These are phyloP conservation scores for Kalanchoe fedtschenkoi DNA, from an alignment of 164 flowering plant genomes.

Conservation along the genomic window DNA sequence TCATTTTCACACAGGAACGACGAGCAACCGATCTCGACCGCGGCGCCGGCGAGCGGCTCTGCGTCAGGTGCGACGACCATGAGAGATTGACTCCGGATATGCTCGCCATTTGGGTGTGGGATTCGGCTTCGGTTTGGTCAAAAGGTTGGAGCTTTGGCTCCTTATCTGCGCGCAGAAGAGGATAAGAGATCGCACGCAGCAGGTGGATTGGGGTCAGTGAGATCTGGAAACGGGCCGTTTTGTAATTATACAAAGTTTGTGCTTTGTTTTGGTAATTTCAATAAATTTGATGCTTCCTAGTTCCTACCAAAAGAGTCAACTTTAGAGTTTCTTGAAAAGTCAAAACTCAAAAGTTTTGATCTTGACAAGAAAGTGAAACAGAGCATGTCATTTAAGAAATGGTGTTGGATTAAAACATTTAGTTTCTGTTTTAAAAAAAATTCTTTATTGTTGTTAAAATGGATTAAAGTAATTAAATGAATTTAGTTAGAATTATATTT, in stretches of 20 bases:
- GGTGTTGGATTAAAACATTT: too few species aligned
- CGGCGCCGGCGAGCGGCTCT: background rate
- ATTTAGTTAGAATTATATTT: too few species aligned
- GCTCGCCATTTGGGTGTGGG: constrained; percentile 12
- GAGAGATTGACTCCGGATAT: constrained; percentile 19
- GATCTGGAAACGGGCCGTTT: background rate
- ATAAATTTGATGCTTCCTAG: background rate
- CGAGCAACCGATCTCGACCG: background rate
- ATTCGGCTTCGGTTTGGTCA: background rate
- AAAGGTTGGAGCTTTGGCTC: background rate
- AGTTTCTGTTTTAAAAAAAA: too few species aligned
- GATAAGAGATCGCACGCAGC: background rate
- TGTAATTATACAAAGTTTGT: background rate
- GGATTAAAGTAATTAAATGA: too few species aligned
- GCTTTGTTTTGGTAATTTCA: background rate
- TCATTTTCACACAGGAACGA: constrained; percentile 28
- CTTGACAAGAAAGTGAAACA: too few species aligned
- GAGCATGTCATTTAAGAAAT: too few species aligned
- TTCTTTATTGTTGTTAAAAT: too few species aligned
- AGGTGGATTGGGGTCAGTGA: too few species aligned
- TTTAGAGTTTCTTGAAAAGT: background rate
- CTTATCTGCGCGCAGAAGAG: background rate
- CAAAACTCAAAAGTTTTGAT: background rate
- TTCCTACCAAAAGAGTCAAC: background rate
- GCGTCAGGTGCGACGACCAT: constrained; percentile 16